Evolutionary conservation across 164 flowering plant species (phyloP).

Genomic region (Pachysandra terminalis): DNA sequence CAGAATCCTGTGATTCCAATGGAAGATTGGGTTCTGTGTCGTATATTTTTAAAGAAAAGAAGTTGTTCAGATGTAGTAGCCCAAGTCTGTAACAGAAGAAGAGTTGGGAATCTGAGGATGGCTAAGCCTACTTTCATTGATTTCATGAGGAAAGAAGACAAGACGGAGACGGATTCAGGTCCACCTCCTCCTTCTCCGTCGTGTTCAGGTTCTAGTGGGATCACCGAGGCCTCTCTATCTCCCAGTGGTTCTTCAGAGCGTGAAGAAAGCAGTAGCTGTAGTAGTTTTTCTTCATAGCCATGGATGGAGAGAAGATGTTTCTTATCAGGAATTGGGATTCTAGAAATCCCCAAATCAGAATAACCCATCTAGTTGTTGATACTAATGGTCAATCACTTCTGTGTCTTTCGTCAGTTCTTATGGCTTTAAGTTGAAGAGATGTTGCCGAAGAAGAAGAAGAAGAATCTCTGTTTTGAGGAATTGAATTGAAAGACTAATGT

Average conservation of each 20-base stretch:
- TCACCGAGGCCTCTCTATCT: slow-evolving; percentile 36
- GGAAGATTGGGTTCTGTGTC: slow-evolving; percentile 64
- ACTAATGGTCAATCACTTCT: not conserved
- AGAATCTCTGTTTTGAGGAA: too few species aligned
- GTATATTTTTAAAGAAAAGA: slow-evolving; percentile 46
- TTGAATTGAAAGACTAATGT: not conserved
- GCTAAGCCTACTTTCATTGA: slow-evolving; percentile 23
- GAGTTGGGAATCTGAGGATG: slow-evolving; percentile 5
- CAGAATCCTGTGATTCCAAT: slow-evolving; percentile 24
- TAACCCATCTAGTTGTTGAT: slow-evolving; percentile 13
- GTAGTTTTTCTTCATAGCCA: slow-evolving; percentile 18
- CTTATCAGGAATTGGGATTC: slow-evolving; percentile 19
- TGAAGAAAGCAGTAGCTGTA: slow-evolving; percentile 29
- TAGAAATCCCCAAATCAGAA: slow-evolving; percentile 10
- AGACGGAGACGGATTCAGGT: not conserved
- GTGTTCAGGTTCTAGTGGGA: slow-evolving; percentile 29
- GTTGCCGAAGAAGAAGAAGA: not conserved
- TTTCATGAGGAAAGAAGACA: slow-evolving; percentile 24
- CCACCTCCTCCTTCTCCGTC: slow-evolving; percentile 13
- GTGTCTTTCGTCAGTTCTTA: not conserved
- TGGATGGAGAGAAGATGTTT: slow-evolving; percentile 9
- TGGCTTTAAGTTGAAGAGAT: too few species aligned
- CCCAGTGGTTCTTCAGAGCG: slow-evolving; percentile 19
- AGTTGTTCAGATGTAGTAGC: slow-evolving; percentile 13
- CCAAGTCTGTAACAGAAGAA: slow-evolving; percentile 6